Percentiles rank a stretch among this genome's conserved stretches.
These are phyloP conservation scores for Rhodomyrtus psidioides DNA, from an alignment of 441 rosid genomes.

Conservation along the genomic window DNA sequence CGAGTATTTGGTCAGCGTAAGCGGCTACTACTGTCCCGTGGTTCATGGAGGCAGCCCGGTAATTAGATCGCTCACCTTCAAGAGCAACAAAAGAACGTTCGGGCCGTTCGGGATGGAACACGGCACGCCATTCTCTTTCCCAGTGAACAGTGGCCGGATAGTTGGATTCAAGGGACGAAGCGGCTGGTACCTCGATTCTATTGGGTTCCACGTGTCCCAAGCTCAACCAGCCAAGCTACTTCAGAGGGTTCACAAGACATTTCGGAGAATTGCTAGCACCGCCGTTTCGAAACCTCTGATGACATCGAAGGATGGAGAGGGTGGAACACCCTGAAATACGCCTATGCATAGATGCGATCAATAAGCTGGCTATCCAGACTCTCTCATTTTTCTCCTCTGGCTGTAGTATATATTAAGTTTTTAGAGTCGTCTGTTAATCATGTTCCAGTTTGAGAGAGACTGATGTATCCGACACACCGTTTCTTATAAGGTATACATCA, in stretches of 20 bases:
- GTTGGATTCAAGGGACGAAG: constrained; percentile 65
- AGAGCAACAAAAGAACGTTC: constrained; percentile 48
- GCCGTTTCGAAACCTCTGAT: neutral
- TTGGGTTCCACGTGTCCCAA: constrained; percentile 47
- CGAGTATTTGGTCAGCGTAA: constrained; percentile 48
- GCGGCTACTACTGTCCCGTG: constrained; percentile 51
- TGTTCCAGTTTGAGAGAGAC: neutral
- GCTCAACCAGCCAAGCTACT: constrained; percentile 37
- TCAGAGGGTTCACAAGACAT: constrained; percentile 33
- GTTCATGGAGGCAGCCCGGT: constrained; percentile 46
- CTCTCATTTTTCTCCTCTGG: neutral
- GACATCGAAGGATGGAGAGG: neutral
- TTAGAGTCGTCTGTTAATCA: neutral
- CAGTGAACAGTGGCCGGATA: constrained; percentile 42
- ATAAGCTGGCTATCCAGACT: neutral
- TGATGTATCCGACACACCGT: neutral
- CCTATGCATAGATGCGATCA: neutral
- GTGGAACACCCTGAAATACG: neutral
- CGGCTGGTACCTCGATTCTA: constrained; percentile 67
- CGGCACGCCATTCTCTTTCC: constrained; percentile 59
- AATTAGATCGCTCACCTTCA: constrained; percentile 58
- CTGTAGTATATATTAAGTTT: neutral
- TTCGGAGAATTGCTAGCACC: constrained; percentile 39
- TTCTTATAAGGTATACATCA: neutral
- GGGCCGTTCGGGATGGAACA: constrained; percentile 68